Evolutionary conservation across 202 grass and related monocot species (phyloP).

Genomic region (Zizania palustris): DNA sequence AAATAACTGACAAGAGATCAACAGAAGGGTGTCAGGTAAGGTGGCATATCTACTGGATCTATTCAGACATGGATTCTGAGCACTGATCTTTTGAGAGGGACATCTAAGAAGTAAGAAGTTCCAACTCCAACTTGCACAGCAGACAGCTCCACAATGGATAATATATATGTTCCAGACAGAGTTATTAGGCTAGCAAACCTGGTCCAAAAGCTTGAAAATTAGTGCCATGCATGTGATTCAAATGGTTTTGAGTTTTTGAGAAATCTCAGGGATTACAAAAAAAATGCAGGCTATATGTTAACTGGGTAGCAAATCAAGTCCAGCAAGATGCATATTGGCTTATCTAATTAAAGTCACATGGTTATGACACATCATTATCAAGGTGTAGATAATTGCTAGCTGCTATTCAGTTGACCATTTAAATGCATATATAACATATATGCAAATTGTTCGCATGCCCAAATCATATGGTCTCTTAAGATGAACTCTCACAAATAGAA

Average conservation of each 20-base stretch:
- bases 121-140: conserved; percentile 10
- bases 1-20: conserved; percentile 30
- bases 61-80: conserved; percentile 26
- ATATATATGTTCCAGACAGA: not conserved
- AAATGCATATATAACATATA: no score
- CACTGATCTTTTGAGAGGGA: conserved; percentile 34
- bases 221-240: not conserved
- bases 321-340: not conserved
- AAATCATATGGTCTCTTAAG: no score
- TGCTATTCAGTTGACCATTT: conserved; percentile 2
- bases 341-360: not conserved
- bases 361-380: conserved; percentile 5
- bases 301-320: not conserved
- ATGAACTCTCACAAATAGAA: no score
- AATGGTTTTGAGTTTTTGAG: conserved; percentile 1
- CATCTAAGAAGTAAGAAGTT: no score
- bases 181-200: no score
- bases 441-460: no score
- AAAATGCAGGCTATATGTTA: conserved; percentile 23
- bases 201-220: not conserved
- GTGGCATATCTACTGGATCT: not conserved
- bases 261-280: not conserved
- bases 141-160: conserved; percentile 8
- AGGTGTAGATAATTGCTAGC: not conserved
- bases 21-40: conserved; percentile 21